Base-by-base conservation (phyloP, 148 eudicot genomes). In the Rhododendron williamsianum region DNA sequence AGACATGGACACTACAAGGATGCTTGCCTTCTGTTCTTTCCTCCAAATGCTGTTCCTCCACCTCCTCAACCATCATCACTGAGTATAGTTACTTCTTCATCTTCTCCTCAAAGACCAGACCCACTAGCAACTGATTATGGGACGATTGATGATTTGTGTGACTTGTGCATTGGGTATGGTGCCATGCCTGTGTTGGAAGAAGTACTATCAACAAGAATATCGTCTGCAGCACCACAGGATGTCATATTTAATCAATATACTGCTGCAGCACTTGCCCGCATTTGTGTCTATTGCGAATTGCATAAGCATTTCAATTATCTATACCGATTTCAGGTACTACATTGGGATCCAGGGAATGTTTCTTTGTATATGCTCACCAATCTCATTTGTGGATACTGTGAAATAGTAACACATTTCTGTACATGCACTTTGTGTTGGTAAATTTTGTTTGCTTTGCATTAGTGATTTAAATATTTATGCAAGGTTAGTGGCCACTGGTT, bases 251-350 rank as follows among this genome's bases (percentile, higher is more conserved):
- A 90, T 74, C 97, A 95, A 89, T 89, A 94, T 84, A 95, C 94
- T 13, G 90, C 83, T 80, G 92, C 94, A 13, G 98, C 98, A 84
- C 89, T 97, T 88, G 91, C 92, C 88, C 94, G 96, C 76, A 93
- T 97, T 76, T 97, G 99, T 90, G 86, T 88, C 85, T 97, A 91
- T 80, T 95, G 96, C 52, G 99, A 97, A 90, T 92, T 91, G 78
- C 98, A 95, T 87, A 93, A 89, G 89, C 95, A 97, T 89, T 97
- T 97, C 87, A 97, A 97, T 84, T 97, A 91, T 87, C 92, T 97
- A 60, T 94, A 93, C 91, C 93, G 89, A 86, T 97, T 97, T 85
- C 92, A 94, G 99, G 99, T 95, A 94, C 83, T 78, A 60, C 76
- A 33, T 30, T 83, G 60, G 77, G 3, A 81, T 43, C 80, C 33